These are phyloP conservation scores for Solanum clarkiae DNA, from an alignment of 257 asterid species.

Conservation along the genomic window DNA sequence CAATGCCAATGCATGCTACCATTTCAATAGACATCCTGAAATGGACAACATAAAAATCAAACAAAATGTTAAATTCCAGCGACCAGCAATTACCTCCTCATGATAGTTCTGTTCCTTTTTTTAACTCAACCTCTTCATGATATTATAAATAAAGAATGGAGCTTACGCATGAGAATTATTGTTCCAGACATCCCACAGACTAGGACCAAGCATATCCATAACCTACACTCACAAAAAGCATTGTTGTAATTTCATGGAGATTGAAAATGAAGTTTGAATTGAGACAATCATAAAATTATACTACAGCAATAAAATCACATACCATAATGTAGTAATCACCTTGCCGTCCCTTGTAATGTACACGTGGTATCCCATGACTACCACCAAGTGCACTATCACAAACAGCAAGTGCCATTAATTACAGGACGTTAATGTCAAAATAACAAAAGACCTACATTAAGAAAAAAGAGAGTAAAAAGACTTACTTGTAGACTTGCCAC, in stretches of 20 bases:
- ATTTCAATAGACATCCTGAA: slow-evolving; percentile 80
- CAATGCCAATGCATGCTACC: slow-evolving; percentile 92
- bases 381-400: slow-evolving; percentile 53
- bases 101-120: background rate
- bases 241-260: background rate
- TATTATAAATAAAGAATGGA: background rate
- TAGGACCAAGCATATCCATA: slow-evolving; percentile 97
- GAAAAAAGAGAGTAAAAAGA: background rate
- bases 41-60: background rate
- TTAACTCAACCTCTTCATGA: background rate
- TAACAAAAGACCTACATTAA: background rate
- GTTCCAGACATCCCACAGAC: slow-evolving; percentile 82
- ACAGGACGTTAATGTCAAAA: background rate
- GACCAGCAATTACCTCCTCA: background rate
- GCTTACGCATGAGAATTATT: slow-evolving; percentile 58
- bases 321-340: slow-evolving; percentile 75
- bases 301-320: background rate
- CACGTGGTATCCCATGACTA: slow-evolving; percentile 74
- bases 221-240: slow-evolving; percentile 41
- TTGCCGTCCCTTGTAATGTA: slow-evolving; percentile 63
- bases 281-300: background rate
- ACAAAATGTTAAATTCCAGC: background rate
- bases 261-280: background rate
- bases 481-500: slow-evolving; percentile 76
- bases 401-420: background rate